Evolutionary conservation across 768 basidiomycete species (phyloP), one percentile per base, ranked within the genome.

Genomic region (Phlegmacium glaucopus): DNA sequence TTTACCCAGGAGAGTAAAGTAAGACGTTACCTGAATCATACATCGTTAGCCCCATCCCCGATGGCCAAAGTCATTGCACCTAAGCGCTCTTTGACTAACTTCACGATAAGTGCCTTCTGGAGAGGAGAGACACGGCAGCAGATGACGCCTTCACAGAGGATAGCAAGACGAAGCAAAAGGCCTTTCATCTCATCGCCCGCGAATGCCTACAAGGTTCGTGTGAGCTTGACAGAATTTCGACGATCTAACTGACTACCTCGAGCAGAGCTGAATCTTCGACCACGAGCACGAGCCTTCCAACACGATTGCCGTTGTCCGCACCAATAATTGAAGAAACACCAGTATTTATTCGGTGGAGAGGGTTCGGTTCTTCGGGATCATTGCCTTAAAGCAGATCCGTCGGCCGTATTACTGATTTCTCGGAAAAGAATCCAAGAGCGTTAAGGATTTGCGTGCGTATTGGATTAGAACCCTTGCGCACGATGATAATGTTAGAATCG

Each of bases 31-130:
- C 70, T 96, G 95, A 47, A 97, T 97, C 95, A 97, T 97, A 97
- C 95, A 65, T 98, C 94, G 63, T 99, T 98, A 42, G 95, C 95
- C 29, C 95, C 95, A 59, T 99, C 95, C 2, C 95, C 95, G 56
- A 99, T 98, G 5, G 95, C 95, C 45, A 99, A 76, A 8, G 93
- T 95, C 86, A 98, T 92, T 6, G 85, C 85, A 13, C 83, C 82
- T 32, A 97, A 72, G 29, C 88, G 86, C 41, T 97, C 90, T 71
- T 95, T 96, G 65, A 99, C 91, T 15, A 99, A 79, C 40, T 74
- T 82, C 35, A 97, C 95, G 47, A 99, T 76, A 50, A 94, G 82
- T 9, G 95, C 95, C 62, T 98, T 99, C 69, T 99, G 95, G 17
- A 97, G 74, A 4, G 95, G 95, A 0, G 95, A 99, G 4, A 95